A percentile compares a stretch with the other conserved stretches of the same genome.
Conservation (phyloP, 129 eudicot species). For the Artemisia tridentata region DNA sequence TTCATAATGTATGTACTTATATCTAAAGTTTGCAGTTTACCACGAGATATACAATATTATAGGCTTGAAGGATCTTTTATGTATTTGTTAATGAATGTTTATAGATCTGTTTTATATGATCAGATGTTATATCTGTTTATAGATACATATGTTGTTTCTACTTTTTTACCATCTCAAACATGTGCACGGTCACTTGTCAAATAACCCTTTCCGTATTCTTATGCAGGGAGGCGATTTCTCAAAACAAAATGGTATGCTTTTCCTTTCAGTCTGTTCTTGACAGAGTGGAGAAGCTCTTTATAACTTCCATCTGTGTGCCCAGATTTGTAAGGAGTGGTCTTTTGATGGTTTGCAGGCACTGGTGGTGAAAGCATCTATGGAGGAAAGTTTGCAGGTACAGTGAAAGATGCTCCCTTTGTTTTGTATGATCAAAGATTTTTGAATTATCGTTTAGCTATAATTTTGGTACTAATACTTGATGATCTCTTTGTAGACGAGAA, state of each 20-base stretch:
- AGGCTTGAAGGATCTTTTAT: neutral
- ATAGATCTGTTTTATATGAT: neutral
- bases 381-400: slow-evolving; percentile 92
- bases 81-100: neutral
- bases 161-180: neutral
- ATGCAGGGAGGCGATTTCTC: slow-evolving; percentile 97
- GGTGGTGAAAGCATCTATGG: slow-evolving; percentile 99
- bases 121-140: neutral
- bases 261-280: slow-evolving; percentile 36
- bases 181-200: neutral
- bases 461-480: slow-evolving; percentile 4
- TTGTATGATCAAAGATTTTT: neutral
- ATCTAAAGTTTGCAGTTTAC: neutral
- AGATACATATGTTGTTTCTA: neutral
- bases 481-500: slow-evolving; percentile 71
- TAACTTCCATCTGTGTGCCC: slow-evolving; percentile 49
- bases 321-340: slow-evolving; percentile 59
- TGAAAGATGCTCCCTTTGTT: neutral
- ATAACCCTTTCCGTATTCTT: slow-evolving; percentile 21
- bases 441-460: neutral
- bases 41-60: neutral
- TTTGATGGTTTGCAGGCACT: slow-evolving; percentile 98
- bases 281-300: slow-evolving; percentile 49
- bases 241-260: slow-evolving; percentile 86
- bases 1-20: neutral